Conservation (phyloP, 2,329 filamentous ascomycete species). For the Akanthomyces lecanii region DNA sequence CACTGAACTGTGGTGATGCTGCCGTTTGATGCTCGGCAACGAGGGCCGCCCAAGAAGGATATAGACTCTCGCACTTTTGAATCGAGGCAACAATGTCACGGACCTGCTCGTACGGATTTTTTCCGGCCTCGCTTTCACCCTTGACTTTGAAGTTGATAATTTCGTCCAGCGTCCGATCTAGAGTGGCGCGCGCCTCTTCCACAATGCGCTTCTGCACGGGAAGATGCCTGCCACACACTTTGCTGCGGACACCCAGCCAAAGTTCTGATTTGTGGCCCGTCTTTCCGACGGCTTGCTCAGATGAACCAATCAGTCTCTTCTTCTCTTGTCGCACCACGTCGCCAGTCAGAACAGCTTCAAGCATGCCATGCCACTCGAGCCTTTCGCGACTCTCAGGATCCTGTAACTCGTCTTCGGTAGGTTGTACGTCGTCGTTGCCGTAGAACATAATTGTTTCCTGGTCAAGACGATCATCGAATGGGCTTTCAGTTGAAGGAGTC, state of each 20-base stretch:
- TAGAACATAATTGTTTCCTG: constrained; percentile 92
- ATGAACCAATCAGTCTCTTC: constrained; percentile 81
- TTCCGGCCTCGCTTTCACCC: constrained; percentile 86
- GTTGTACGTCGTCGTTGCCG: constrained; percentile 82
- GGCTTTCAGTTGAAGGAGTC: constrained; percentile 78
- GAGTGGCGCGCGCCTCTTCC: constrained; percentile 71
- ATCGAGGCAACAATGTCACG: constrained; percentile 86
- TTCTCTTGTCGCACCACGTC: constrained; percentile 98
- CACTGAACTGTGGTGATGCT: constrained; percentile 69
- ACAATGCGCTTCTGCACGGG: constrained; percentile 82
- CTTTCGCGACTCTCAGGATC: constrained; percentile 85
- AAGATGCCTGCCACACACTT: constrained; percentile 76
- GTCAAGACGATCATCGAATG: constrained; percentile 83
- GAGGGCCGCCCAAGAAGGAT: constrained; percentile 74
- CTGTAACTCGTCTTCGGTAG: constrained; percentile 83
- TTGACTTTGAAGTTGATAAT: constrained; percentile 93
- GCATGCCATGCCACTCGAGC: constrained; percentile 97
- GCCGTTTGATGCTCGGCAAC: constrained; percentile 71
- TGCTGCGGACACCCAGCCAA: constrained; percentile 84
- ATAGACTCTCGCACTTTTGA: constrained; percentile 80
- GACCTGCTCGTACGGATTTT: constrained; percentile 82
- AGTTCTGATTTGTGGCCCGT: constrained; percentile 72
- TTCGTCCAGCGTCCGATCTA: constrained; percentile 75
- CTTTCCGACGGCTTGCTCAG: constrained; percentile 53
- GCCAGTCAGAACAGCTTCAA: constrained; percentile 89